Conservation (phyloP, 441 rosid species). For the Syzygium malaccense region DNA sequence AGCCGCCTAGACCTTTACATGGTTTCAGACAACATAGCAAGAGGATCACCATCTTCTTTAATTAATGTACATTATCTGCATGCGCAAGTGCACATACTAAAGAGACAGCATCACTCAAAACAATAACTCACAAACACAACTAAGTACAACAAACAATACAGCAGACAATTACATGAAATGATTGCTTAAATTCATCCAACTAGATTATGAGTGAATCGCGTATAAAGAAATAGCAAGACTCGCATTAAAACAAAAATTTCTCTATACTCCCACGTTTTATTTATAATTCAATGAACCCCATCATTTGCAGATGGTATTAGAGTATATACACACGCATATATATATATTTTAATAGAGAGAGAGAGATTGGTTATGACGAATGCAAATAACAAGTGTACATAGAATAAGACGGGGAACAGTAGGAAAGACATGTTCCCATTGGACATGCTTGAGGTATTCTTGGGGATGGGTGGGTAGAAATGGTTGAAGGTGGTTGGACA, state of each 20-base stretch:
- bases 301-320: background rate
- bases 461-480: constrained; percentile 63
- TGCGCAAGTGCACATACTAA: background rate
- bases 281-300: background rate
- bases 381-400: constrained; percentile 1
- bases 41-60: background rate
- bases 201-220: background rate
- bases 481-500: constrained; percentile 96
- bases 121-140: background rate
- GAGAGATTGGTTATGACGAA: constrained; percentile 7
- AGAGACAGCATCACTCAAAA: background rate
- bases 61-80: background rate
- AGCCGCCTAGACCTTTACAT: background rate
- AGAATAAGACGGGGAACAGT: constrained; percentile 3
- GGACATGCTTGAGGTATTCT: constrained; percentile 16
- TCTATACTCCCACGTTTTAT: accelerated
- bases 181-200: background rate
- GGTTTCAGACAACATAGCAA: background rate
- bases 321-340: too few relatives aligned
- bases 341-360: background rate
- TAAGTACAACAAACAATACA: background rate
- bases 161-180: background rate
- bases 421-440: constrained; percentile 27
- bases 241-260: background rate
- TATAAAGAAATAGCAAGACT: background rate